Base-by-base conservation (phyloP, 257 asterid species). In the Petrea volubilis region DNA sequence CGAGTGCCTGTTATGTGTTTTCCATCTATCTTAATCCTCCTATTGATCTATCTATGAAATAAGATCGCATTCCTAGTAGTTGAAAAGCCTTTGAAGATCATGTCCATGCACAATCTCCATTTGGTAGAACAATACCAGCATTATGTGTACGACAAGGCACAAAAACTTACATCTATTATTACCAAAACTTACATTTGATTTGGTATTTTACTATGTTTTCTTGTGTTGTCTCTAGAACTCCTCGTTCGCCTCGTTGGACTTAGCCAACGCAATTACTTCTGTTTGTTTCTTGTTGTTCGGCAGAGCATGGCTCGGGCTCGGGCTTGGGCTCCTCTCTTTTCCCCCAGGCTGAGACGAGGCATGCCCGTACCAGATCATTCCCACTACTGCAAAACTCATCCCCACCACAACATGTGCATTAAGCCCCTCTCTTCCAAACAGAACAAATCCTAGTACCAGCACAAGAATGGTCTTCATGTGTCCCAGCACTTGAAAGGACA, bases 401-500 rank as follows among this genome's bases (percentile, higher is more conserved):
- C 95, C 92, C 8, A 88, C 23, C 13, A 88, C 74, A 11, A 84
- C 92, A 4, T 86, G 88, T 7, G 81, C 33, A 76, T 82, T 84
- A 33, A 84, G 70, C 12, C 90, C 90, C 62, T 84, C 90, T 73
- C 80, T 86, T 21, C 88, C 92, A 12, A 86, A 86, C 76, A 86
- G 77, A 23, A 82, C 20, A 68, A 86, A 88, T 7, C 95, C 92
- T 70, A 88, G 72, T 33, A 70, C 68, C 78, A 86, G 77, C 46
- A 86, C 92, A 15, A 88, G 84, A 59, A 86, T 74, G n/a, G 92
- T 84, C 87, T 88, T 86, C 90, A 86, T 86, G 57, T 88, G 92
- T 57, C 92, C 95, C 40, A 88, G 84, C 64, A 87, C 94, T 81
- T 83, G 91, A 67, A 85, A 87, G 47, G 94, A 69, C 58, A 87